Base-by-base conservation (phyloP, 257 asterid species). In the Asclepias syriaca region DNA sequence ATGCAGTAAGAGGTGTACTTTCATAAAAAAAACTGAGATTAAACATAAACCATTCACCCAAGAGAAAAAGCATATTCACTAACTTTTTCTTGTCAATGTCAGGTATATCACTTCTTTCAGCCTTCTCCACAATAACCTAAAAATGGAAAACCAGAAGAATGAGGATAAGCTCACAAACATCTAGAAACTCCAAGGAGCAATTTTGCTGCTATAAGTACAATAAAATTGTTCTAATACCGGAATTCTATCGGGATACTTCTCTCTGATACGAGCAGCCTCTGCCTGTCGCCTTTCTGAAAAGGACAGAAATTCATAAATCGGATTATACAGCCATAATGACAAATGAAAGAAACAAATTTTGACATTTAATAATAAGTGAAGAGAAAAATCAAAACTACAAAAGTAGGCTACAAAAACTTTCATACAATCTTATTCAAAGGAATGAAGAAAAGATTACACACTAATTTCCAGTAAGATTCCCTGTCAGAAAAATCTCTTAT, bases 21-120 rank as follows among this genome's bases (percentile, higher is more conserved):
- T 12, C n/a, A 60, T 60, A 24, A 24, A 24, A 24, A 14, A 5
- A 12, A 60, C 21, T 60, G 18, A 29, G 45, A 27, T 60, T 27
- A 64, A 48, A 11, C 48, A 21, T 14, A 14, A 43, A n/a, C 12
- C 22, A 65, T 29, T 29, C 49, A 65, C 11, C 29, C 16, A 34
- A 19, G 63, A 51, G 18, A 39, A 15, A 18, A 66, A 12, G 11
- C 39, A 61, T 2, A 34, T 58, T 5, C 24, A 77, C 96, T 72
- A 29, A 94, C 98, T 94, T 94, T 77, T 94, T 91, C 90, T 94
- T 94, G 88, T 91, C 97, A 59, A 91, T 91, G 75, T 91, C 96
- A 29, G 96, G 97, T 40, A 91, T 91, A 82, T 91, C 97, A 65
- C 93, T 91, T 83, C 96, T 87, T 80, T 91, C 97, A 40, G 97